phyloP scores from a whole-genome alignment of 1,284 basidiomycete species.

The Fomes fomentarius region DNA sequence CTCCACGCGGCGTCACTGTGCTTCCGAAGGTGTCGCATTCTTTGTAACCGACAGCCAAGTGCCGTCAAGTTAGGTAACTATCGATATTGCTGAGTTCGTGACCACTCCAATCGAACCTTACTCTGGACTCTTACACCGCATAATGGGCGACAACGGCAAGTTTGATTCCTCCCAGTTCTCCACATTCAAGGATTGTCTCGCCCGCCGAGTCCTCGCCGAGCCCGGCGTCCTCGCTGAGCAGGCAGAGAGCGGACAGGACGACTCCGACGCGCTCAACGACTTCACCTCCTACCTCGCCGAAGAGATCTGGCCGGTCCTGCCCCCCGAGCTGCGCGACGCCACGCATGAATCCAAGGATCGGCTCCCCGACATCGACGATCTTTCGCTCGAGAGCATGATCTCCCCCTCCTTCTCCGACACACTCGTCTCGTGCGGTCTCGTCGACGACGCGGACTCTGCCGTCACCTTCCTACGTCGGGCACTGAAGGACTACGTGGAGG shows the following conservation, averaged over 20 bases:
- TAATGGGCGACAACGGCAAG: too few species aligned
- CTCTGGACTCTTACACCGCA: too few species aligned
- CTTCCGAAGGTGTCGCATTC: too few species aligned
- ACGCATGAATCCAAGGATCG: slow-evolving; percentile 38
- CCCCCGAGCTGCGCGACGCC: slow-evolving; percentile 37
- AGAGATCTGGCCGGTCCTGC: slow-evolving; percentile 50
- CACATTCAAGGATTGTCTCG: slow-evolving; percentile 51
- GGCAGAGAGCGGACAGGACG: slow-evolving; percentile 16
- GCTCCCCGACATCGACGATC: slow-evolving; percentile 38
- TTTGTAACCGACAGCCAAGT: too few species aligned
- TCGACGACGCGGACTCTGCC: slow-evolving; percentile 37
- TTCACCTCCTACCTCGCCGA: slow-evolving; percentile 52
- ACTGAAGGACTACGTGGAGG: slow-evolving; percentile 43
- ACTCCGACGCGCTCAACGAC: slow-evolving; percentile 46
- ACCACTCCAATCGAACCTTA: too few species aligned
- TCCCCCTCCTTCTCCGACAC: slow-evolving; percentile 46
- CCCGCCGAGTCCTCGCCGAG: slow-evolving; percentile 42
- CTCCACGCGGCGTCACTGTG: too few species aligned
- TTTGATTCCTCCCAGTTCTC: slow-evolving; percentile 32
- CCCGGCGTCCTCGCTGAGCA: slow-evolving; percentile 25
- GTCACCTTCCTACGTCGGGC: slow-evolving; percentile 43
- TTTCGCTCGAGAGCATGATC: slow-evolving; percentile 38
- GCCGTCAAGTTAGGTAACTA: too few species aligned
- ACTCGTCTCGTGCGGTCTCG: slow-evolving; percentile 49
- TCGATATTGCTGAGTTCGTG: too few species aligned